Conservation (phyloP, 2,329 filamentous ascomycete species). For the Rutstroemia sp. region DNA sequence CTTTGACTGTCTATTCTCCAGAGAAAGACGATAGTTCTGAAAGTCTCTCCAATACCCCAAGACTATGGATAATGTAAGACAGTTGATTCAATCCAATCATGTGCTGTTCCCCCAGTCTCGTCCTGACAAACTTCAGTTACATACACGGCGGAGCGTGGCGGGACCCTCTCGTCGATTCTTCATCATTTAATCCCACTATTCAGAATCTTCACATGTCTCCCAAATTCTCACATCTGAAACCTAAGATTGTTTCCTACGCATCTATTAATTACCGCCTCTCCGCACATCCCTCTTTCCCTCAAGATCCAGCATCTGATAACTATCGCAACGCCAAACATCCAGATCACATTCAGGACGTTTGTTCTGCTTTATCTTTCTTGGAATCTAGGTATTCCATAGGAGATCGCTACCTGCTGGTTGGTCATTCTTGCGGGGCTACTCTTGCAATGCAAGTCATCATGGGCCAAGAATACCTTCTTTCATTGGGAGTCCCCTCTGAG, state of each 20-base stretch:
- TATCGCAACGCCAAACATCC: constrained; percentile 47
- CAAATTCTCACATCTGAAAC: neutral
- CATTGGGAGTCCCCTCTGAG: neutral
- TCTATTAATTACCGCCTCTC: constrained; percentile 60
- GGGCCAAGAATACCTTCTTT: neutral
- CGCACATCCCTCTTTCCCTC: constrained; percentile 42
- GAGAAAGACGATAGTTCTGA: neutral
- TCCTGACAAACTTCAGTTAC: constrained; percentile 12
- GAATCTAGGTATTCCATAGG: constrained; percentile 38
- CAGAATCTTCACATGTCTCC: constrained; percentile 32
- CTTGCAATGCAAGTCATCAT: constrained; percentile 46
- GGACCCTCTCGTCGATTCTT: constrained; percentile 44
- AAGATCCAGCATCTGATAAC: constrained; percentile 21
- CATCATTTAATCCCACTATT: constrained; percentile 40
- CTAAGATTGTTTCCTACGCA: constrained; percentile 51
- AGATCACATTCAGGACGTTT: constrained; percentile 51
- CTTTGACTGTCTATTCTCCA: neutral
- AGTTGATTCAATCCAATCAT: neutral
- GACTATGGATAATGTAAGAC: constrained; percentile 7
- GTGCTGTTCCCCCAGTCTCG: neutral
- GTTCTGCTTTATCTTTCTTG: constrained; percentile 43
- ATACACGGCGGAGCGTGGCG: constrained; percentile 59
- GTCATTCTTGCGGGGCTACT: constrained; percentile 58
- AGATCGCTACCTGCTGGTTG: constrained; percentile 46
- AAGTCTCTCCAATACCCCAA: neutral